Percentiles rank a stretch among this genome's conserved stretches.
Evolutionary conservation across 2,329 filamentous ascomycete species (phyloP).

Genomic region (Ceratocystis alfenasii): DNA sequence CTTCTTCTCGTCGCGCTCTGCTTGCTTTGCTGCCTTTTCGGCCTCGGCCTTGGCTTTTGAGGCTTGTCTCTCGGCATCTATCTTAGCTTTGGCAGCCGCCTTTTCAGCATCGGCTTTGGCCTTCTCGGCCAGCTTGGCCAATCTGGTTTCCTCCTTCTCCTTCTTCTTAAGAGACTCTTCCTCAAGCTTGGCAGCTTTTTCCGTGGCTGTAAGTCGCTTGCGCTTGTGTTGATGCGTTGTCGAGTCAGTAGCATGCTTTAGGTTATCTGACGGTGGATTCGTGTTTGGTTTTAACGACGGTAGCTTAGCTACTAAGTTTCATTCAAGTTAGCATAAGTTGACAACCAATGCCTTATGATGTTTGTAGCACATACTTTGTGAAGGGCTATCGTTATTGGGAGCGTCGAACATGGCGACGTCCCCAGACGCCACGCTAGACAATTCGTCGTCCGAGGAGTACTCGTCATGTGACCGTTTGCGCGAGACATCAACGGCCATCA

Average conservation of each 20-base stretch:
- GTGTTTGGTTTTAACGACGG: constrained; percentile 12
- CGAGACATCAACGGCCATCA: constrained; percentile 35
- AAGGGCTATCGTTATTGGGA: background rate
- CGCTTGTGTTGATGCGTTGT: constrained; percentile 30
- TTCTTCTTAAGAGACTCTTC: constrained; percentile 31
- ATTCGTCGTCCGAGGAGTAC: constrained; percentile 30
- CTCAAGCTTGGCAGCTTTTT: constrained; percentile 31
- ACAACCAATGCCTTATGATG: constrained; percentile 27
- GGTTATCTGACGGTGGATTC: constrained; percentile 20
- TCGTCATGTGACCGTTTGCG: constrained; percentile 40
- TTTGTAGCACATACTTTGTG: background rate
- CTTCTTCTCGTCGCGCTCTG: constrained; percentile 37
- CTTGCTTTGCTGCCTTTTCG: constrained; percentile 32
- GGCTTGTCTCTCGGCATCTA: constrained; percentile 31
- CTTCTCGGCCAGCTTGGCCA: constrained; percentile 30
- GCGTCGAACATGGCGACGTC: constrained; percentile 20
- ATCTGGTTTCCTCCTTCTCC: constrained; percentile 29
- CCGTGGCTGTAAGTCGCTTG: constrained; percentile 34
- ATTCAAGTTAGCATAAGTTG: constrained; percentile 30
- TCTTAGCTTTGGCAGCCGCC: constrained; percentile 27
- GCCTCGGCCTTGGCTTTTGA: constrained; percentile 34
- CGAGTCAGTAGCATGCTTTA: constrained; percentile 19
- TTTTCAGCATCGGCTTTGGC: constrained; percentile 34
- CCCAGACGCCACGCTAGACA: constrained; percentile 18
- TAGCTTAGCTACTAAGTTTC: background rate